Evolutionary conservation across 345 rosid species (phyloP).

Genomic region (Gossypium arboreum): DNA sequence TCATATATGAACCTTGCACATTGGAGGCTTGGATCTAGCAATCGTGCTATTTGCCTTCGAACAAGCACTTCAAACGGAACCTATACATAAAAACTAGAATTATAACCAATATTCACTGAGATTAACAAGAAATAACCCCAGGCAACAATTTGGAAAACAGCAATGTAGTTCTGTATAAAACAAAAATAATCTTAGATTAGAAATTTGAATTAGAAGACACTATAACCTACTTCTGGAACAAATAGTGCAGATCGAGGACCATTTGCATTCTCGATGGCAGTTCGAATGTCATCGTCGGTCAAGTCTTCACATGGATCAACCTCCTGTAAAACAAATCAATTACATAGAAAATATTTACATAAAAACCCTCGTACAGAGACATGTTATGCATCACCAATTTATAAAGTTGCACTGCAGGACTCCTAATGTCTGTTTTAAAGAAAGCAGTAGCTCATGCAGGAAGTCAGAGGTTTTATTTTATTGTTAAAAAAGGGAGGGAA

Average conservation of each 20-base stretch:
- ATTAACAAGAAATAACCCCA: not conserved
- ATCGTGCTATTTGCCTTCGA: constrained; percentile 83
- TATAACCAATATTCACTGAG: not conserved
- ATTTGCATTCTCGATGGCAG: constrained; percentile 94
- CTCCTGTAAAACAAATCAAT: constrained; percentile 42
- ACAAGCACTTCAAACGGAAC: constrained; percentile 96
- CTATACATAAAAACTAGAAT: constrained; percentile 29
- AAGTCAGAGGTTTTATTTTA: not conserved
- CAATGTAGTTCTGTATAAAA: not conserved
- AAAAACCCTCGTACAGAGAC: not conserved
- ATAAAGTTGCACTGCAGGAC: not conserved
- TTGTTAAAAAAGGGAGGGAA: not conserved
- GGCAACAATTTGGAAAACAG: not conserved
- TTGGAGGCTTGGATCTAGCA: constrained; percentile 92
- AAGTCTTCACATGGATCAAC: constrained; percentile 97
- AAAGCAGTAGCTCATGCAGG: not conserved
- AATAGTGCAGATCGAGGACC: constrained; percentile 88
- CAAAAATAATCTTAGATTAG: not conserved
- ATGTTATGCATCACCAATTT: not conserved
- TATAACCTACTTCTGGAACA: constrained; percentile 70
- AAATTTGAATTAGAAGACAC: constrained; percentile 5
- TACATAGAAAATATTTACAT: not conserved
- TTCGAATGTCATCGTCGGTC: constrained; percentile 85
- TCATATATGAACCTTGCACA: constrained; percentile 94
- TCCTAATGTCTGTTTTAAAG: not conserved